These are phyloP conservation scores for Mitragyna speciosa DNA, from an alignment of 257 asterid species.

Conservation along the genomic window DNA sequence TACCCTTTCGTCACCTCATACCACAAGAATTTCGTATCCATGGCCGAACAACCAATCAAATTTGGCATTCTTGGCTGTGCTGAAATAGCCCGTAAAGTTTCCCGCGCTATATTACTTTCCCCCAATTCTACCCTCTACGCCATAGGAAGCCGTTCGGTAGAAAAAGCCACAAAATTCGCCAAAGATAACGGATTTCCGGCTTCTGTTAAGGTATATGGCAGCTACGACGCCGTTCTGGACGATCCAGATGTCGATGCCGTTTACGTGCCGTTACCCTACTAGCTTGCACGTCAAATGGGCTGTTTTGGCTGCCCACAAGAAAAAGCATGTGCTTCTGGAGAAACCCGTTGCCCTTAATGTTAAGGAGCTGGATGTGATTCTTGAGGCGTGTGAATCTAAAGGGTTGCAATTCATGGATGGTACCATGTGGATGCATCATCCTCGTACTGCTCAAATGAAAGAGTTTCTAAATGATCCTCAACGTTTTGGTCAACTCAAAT, in stretches of 20 bases:
- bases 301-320: slow-evolving; percentile 66
- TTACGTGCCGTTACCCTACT: slow-evolving; percentile 69
- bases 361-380: slow-evolving; percentile 53
- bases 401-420: slow-evolving; percentile 82
- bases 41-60: slow-evolving; percentile 18
- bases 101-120: slow-evolving; percentile 52
- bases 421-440: slow-evolving; percentile 91
- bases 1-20: neutral
- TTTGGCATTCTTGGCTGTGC: slow-evolving; percentile 82
- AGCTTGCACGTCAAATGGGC: slow-evolving; percentile 74
- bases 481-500: slow-evolving; percentile 60
- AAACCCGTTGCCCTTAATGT: slow-evolving; percentile 70
- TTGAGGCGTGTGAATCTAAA: slow-evolving; percentile 66
- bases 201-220: slow-evolving; percentile 52
- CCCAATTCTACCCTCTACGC: slow-evolving; percentile 56
- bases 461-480: slow-evolving; percentile 51
- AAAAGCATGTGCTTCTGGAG: slow-evolving; percentile 67
- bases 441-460: slow-evolving; percentile 65
- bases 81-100: slow-evolving; percentile 53
- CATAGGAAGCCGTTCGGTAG: slow-evolving; percentile 65
- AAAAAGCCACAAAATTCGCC: slow-evolving; percentile 59
- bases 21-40: neutral
- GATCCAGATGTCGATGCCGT: slow-evolving; percentile 75
- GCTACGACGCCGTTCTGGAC: slow-evolving; percentile 61
- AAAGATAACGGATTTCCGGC: slow-evolving; percentile 50